Conservation (phyloP, 2,329 filamentous ascomycete genomes). For the Bipolaris zeicola region DNA sequence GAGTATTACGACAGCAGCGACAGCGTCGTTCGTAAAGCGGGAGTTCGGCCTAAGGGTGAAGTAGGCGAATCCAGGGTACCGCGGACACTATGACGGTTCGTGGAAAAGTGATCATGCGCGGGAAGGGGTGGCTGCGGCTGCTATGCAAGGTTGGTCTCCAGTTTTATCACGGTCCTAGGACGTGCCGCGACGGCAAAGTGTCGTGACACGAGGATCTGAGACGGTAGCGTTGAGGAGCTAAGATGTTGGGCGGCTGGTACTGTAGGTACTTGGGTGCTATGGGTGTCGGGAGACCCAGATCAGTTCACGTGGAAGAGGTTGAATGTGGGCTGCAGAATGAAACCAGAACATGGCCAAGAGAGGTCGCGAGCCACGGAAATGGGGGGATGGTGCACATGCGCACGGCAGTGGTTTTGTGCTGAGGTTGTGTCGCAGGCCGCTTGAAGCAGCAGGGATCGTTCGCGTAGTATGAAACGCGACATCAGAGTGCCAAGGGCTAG, state of each 20-base stretch:
- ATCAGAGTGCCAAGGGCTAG: conserved; percentile 12
- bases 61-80: conserved; percentile 3
- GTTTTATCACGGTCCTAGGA: conserved; percentile 7
- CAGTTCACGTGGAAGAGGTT: not conserved
- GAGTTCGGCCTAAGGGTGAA: conserved; percentile 1
- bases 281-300: too few relatives aligned
- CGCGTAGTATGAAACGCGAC: conserved; percentile 11
- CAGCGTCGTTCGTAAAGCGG: not conserved
- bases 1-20: conserved; percentile 1
- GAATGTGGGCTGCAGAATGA: not conserved
- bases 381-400: not conserved
- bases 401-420: conserved; percentile 1
- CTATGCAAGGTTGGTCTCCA: conserved; percentile 8
- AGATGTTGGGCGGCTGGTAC: not conserved
- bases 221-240: conserved; percentile 6
- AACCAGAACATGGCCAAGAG: not conserved
- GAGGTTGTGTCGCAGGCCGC: conserved; percentile 8
- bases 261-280: too few relatives aligned
- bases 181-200: conserved; percentile 8
- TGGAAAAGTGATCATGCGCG: conserved; percentile 8
- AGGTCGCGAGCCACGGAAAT: not conserved
- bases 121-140: conserved; percentile 5
- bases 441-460: conserved; percentile 9
- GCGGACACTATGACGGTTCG: conserved; percentile 1
- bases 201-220: conserved; percentile 8